phyloP scores from a whole-genome alignment of 164 flowering plant species.

The Amborella trichopoda region DNA sequence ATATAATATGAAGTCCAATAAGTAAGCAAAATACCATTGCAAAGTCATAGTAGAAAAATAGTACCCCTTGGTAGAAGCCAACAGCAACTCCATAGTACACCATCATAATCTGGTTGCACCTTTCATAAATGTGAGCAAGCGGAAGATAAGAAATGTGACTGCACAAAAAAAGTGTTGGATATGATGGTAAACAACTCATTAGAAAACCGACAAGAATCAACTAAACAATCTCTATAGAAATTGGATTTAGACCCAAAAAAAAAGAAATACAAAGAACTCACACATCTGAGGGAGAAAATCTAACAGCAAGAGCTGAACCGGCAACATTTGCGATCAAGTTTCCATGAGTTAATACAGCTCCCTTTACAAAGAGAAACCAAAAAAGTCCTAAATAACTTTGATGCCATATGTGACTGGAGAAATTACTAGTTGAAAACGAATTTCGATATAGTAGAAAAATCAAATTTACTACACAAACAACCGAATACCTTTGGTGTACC shows the following conservation, averaged over 20 bases:
- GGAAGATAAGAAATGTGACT: constrained; percentile 97
- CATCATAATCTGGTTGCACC: constrained; percentile 54
- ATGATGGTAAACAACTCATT: not conserved
- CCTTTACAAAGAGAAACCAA: constrained; percentile 25
- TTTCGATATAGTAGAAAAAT: too few species aligned
- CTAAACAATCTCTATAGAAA: not conserved
- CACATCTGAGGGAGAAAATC: constrained; percentile 70
- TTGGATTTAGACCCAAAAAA: not conserved
- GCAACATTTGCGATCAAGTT: constrained; percentile 84
- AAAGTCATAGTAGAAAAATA: not conserved
- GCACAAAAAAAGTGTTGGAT: constrained; percentile 7
- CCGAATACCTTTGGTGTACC: constrained; percentile 91
- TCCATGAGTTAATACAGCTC: constrained; percentile 75
- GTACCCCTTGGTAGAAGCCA: constrained; percentile 98
- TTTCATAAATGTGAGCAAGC: constrained; percentile 93
- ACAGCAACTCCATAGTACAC: constrained; percentile 69
- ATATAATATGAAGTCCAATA: too few species aligned
- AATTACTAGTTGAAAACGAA: too few species aligned
- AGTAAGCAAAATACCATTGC: not conserved
- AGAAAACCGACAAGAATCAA: not conserved
- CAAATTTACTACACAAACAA: not conserved
- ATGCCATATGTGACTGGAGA: too few species aligned
- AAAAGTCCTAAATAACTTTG: too few species aligned
- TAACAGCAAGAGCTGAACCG: constrained; percentile 23
- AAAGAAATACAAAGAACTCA: constrained; percentile 25